phyloP scores from a whole-genome alignment of 2,329 filamentous ascomycete genomes.

The Pestalotiopsis sp. region DNA sequence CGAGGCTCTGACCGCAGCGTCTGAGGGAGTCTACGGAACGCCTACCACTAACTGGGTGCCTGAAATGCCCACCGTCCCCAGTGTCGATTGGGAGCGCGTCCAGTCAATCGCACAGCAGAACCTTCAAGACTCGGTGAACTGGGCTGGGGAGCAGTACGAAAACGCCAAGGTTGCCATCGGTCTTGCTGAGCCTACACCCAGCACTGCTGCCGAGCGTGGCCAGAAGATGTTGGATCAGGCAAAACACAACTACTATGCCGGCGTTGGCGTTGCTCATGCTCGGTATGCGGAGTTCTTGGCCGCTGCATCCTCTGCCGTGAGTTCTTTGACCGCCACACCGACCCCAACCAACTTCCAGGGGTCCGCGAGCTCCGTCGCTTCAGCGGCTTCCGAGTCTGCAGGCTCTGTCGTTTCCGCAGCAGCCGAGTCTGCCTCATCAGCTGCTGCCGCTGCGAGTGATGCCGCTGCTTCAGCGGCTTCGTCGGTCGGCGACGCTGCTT shows the following conservation, averaged over 20 bases:
- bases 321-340: slow-evolving; percentile 58
- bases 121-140: slow-evolving; percentile 69
- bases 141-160: slow-evolving; percentile 72
- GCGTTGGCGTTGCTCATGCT: slow-evolving; percentile 75
- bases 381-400: slow-evolving; percentile 48
- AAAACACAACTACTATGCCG: slow-evolving; percentile 72
- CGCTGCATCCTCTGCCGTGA: slow-evolving; percentile 71
- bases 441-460: slow-evolving; percentile 48
- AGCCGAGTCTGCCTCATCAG: slow-evolving; percentile 45
- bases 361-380: slow-evolving; percentile 46
- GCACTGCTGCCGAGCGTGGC: slow-evolving; percentile 44
- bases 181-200: slow-evolving; percentile 61
- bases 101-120: slow-evolving; percentile 70
- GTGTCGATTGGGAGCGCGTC: slow-evolving; percentile 49
- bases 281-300: slow-evolving; percentile 76
- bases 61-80: slow-evolving; percentile 36
- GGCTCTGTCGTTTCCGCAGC: slow-evolving; percentile 47
- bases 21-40: slow-evolving; percentile 49
- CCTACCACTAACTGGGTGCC: slow-evolving; percentile 42
- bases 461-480: slow-evolving; percentile 49
- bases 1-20: slow-evolving; percentile 55
- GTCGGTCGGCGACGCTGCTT: slow-evolving; percentile 46
- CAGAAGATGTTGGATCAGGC: slow-evolving; percentile 65
- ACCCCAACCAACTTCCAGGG: slow-evolving; percentile 58
- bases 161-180: slow-evolving; percentile 68